These are phyloP conservation scores for Pythium dissimile DNA, from an alignment of 352 stramenopile species.

Conservation along the genomic window DNA sequence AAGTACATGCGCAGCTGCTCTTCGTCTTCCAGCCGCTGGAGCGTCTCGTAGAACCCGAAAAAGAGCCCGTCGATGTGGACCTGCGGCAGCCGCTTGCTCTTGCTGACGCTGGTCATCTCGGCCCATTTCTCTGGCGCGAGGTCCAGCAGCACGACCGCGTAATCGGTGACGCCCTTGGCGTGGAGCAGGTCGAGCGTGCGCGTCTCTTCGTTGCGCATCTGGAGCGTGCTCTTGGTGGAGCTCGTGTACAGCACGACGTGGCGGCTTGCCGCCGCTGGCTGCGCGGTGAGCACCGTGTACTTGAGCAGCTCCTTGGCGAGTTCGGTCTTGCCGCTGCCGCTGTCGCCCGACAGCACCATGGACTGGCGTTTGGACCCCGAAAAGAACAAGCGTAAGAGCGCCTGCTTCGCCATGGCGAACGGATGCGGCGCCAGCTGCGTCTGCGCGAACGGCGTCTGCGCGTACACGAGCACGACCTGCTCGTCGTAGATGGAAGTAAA, in stretches of 20 bases:
- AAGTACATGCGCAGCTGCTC: slow-evolving; percentile 80
- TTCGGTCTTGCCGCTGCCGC: slow-evolving; percentile 74
- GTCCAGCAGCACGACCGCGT: slow-evolving; percentile 72
- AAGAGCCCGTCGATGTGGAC: slow-evolving; percentile 68
- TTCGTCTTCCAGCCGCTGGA: slow-evolving; percentile 74
- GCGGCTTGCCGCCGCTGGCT: slow-evolving; percentile 19
- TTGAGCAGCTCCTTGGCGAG: slow-evolving; percentile 77
- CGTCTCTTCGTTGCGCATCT: slow-evolving; percentile 77
- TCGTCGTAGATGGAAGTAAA: slow-evolving; percentile 86
- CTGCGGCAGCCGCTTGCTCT: slow-evolving; percentile 68
- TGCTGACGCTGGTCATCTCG: slow-evolving; percentile 65
- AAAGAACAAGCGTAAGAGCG: slow-evolving; percentile 44
- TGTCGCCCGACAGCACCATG: slow-evolving; percentile 60
- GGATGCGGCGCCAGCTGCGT: slow-evolving; percentile 51
- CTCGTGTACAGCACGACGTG: slow-evolving; percentile 73
- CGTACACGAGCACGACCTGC: slow-evolving; percentile 65
- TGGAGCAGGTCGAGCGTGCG: slow-evolving; percentile 72
- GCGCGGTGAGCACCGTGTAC: slow-evolving; percentile 58
- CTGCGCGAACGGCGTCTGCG: slow-evolving; percentile 37
- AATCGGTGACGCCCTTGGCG: slow-evolving; percentile 57
- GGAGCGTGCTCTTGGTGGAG: slow-evolving; percentile 79
- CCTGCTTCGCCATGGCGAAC: slow-evolving; percentile 73
- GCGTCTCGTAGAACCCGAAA: slow-evolving; percentile 78
- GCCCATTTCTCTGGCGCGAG: slow-evolving; percentile 55
- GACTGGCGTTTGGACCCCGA: slow-evolving; percentile 13